Percentiles rank a stretch among this genome's conserved stretches.
Evolutionary conservation across 768 basidiomycete species (phyloP).

Genomic region (button mushroom (Agaricus bisporus)): DNA sequence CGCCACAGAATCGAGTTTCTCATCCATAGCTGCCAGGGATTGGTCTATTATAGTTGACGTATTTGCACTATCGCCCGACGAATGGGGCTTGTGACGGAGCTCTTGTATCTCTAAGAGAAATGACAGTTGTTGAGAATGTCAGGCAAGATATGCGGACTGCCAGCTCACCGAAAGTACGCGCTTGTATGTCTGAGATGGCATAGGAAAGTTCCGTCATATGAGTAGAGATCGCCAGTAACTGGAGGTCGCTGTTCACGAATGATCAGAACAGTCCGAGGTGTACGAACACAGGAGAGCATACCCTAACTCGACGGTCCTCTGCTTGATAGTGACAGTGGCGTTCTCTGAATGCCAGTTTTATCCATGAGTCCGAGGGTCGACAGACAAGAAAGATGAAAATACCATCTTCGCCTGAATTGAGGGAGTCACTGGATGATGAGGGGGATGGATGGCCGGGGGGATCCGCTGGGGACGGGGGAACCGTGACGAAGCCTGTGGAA

Average conservation of each 20-base stretch:
- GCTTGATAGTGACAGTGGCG: conserved; percentile 61
- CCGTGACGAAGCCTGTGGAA: conserved; percentile 18
- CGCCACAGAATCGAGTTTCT: conserved; percentile 67
- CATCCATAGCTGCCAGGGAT: conserved; percentile 73
- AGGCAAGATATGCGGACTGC: not conserved
- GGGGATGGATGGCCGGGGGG: conserved; percentile 22
- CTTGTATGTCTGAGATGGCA: conserved; percentile 83
- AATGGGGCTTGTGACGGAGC: conserved; percentile 80
- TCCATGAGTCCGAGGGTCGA: not conserved
- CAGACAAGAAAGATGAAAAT: conserved; percentile 16
- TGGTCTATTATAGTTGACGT: conserved; percentile 71
- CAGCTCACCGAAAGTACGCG: conserved; percentile 77
- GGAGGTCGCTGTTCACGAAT: conserved; percentile 55
- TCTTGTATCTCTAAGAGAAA: conserved; percentile 76
- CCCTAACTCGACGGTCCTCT: conserved; percentile 51
- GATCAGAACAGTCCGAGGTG: conserved; percentile 14
- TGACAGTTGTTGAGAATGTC: conserved; percentile 2
- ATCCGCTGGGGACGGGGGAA: conserved; percentile 33
- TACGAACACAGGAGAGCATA: conserved; percentile 33
- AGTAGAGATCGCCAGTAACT: conserved; percentile 70
- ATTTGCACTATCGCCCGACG: conserved; percentile 46
- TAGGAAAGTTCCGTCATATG: conserved; percentile 87
- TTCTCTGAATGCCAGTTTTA: conserved; percentile 46
- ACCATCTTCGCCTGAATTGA: conserved; percentile 64
- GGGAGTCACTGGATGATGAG: conserved; percentile 51